These are phyloP conservation scores for Dujonia santamariae DNA, from an alignment of 1,139 yeast genomes.

Conservation along the genomic window DNA sequence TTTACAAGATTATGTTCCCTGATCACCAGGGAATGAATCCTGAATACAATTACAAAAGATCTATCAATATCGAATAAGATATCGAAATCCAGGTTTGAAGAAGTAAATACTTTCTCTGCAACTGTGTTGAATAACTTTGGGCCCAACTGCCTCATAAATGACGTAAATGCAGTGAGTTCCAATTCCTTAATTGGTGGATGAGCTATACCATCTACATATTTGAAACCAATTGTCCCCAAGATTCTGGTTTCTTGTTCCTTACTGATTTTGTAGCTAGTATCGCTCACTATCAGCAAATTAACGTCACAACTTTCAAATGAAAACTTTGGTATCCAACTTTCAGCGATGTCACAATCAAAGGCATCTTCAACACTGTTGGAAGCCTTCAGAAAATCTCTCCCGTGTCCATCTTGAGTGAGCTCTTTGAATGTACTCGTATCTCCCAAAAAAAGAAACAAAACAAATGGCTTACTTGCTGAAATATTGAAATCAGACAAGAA, in stretches of 20 bases:
- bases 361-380: constrained; percentile 18
- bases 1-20: constrained; percentile 47
- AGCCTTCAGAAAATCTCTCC: constrained; percentile 20
- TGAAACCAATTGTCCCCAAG: constrained; percentile 47
- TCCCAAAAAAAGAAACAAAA: constrained; percentile 28
- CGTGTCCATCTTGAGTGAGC: constrained; percentile 11
- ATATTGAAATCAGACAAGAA: constrained; percentile 27
- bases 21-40: constrained; percentile 41
- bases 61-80: constrained; percentile 5
- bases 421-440: constrained; percentile 12
- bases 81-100: neutral
- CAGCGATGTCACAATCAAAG: constrained; percentile 30
- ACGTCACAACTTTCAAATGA: constrained; percentile 12
- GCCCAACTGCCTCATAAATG: constrained; percentile 46
- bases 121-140: constrained; percentile 27
- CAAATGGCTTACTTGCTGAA: constrained; percentile 17
- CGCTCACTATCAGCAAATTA: constrained; percentile 17
- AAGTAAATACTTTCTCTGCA: constrained; percentile 10
- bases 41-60: neutral
- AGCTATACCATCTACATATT: constrained; percentile 12
- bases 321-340: constrained; percentile 13
- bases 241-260: constrained; percentile 18
- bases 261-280: constrained; percentile 18
- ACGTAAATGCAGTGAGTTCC: constrained; percentile 53
- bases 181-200: constrained; percentile 13